phyloP scores from a whole-genome alignment of 495 filamentous ascomycete genomes.

The Aspergillus sparsus region DNA sequence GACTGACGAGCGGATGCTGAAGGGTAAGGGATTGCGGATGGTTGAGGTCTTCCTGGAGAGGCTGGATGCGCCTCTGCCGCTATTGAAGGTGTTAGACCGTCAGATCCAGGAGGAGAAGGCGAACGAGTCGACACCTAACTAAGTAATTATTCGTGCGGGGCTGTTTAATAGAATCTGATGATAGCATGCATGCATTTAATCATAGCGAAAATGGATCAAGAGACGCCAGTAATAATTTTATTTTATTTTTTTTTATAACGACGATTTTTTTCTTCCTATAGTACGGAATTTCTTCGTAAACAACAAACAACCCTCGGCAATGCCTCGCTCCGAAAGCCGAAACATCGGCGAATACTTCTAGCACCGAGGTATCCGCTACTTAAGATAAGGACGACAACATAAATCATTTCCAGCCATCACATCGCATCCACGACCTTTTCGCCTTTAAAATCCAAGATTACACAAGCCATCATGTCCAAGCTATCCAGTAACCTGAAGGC shows the following conservation, averaged over 20 bases:
- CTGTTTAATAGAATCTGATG: too few relatives aligned
- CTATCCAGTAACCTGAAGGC: constrained; percentile 67
- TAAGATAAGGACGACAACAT: background rate
- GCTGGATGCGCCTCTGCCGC: constrained; percentile 29
- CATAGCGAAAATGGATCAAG: too few relatives aligned
- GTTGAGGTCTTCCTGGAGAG: constrained; percentile 37
- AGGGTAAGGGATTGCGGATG: constrained; percentile 39
- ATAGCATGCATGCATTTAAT: too few relatives aligned
- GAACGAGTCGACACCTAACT: background rate
- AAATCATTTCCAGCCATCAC: background rate
- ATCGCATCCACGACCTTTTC: background rate
- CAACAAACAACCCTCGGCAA: too few relatives aligned
- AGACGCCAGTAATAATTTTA: too few relatives aligned
- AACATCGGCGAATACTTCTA: constrained; percentile 13
- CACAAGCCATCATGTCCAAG: constrained; percentile 58
- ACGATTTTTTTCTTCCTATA: too few relatives aligned
- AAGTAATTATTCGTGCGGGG: background rate
- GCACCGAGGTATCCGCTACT: constrained; percentile 16
- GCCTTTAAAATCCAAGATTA: background rate
- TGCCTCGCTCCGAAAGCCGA: background rate
- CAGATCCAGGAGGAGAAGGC: constrained; percentile 19
- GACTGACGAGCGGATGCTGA: constrained; percentile 25
- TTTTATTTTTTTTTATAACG: too few relatives aligned
- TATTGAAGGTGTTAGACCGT: constrained; percentile 16
- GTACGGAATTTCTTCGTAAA: too few relatives aligned